Evolutionary conservation across 148 eudicot genomes (phyloP), one percentile per base, ranked within the genome.

Genomic region (Diospyros lotus): DNA sequence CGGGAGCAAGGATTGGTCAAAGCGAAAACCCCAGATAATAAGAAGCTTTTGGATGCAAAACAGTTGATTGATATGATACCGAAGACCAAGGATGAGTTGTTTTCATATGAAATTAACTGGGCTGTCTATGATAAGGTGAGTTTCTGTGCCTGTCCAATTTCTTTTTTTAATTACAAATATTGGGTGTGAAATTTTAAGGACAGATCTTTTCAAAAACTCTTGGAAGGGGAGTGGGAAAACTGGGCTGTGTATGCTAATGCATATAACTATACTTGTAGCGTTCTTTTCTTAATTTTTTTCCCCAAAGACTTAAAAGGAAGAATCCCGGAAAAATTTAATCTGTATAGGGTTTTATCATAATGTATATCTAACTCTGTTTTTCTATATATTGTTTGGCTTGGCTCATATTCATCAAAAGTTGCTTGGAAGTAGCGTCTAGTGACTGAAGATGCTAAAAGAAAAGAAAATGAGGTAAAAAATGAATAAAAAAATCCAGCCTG

Each of bases 31-130:
- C 66, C 77, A 4, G 83, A 80, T 12, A 78, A 71, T 72, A 81
- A 73, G 76, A 91, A 86, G 82, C 85, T 92, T 76, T n/a, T 94
- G 78, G 97, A 92, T 85, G 98, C 98, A 66, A 94, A 94, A 76
- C 96, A 94, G 68, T 81, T 95, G 86, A 93, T 93, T 71, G 99
- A 93, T 76, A 91, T 87, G 85, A 96, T 96, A 70, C 99, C 99
- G 7, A 93, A 89, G 87, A 96, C 98, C 58, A 96, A 93, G 85
- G 99, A 93, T 38, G 99, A 96, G 80, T 80, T 96, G 68, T 96
- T 96, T 75, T 86, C 99, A 0, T 93, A 88, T 69, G 85, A 87
- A 69, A 93, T 96, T 55, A 91, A 96, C 72, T 96, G 99, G 99
- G 80, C 75, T 0, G 79, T 91, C 18, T 96, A 88, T 83, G 98